These are phyloP conservation scores for Hypoxylon cercidicola DNA, from an alignment of 495 filamentous ascomycete species.

Conservation along the genomic window DNA sequence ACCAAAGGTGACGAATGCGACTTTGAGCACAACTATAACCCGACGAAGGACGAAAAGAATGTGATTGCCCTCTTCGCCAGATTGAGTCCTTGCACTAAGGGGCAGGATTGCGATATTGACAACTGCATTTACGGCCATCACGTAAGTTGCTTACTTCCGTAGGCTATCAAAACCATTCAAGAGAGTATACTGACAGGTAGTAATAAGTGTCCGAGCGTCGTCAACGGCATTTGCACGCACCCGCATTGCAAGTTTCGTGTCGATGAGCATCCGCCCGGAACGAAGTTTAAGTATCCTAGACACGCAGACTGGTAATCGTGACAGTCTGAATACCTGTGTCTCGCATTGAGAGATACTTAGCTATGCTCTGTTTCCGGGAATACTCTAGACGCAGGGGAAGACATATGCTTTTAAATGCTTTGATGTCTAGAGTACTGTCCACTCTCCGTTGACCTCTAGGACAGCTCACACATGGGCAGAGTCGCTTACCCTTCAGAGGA, in stretches of 20 bases:
- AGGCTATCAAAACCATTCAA: not conserved
- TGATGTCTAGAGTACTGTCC: too few relatives aligned
- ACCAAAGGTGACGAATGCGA: constrained; percentile 75
- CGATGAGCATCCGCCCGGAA: constrained; percentile 62
- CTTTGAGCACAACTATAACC: constrained; percentile 79
- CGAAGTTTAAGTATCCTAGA: constrained; percentile 51
- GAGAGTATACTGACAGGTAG: constrained; percentile 8
- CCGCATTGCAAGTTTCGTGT: constrained; percentile 59
- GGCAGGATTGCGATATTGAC: constrained; percentile 75
- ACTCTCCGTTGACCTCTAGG: too few relatives aligned
- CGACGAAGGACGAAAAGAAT: constrained; percentile 71
- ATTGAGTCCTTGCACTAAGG: constrained; percentile 80
- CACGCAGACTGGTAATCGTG: not conserved
- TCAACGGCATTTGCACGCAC: constrained; percentile 53
- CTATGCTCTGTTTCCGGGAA: too few relatives aligned
- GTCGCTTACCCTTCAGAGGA: too few relatives aligned
- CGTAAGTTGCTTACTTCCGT: constrained; percentile 41
- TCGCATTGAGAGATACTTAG: too few relatives aligned
- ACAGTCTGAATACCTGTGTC: not conserved
- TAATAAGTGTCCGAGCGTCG: constrained; percentile 53
- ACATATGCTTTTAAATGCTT: too few relatives aligned
- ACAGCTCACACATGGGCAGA: too few relatives aligned
- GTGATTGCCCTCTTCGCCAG: constrained; percentile 77
- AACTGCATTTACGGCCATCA: constrained; percentile 89
- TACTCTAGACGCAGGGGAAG: too few relatives aligned